Evolutionary conservation across 2,329 filamentous ascomycete species (phyloP).

Genomic region (Fusarium sp.): DNA sequence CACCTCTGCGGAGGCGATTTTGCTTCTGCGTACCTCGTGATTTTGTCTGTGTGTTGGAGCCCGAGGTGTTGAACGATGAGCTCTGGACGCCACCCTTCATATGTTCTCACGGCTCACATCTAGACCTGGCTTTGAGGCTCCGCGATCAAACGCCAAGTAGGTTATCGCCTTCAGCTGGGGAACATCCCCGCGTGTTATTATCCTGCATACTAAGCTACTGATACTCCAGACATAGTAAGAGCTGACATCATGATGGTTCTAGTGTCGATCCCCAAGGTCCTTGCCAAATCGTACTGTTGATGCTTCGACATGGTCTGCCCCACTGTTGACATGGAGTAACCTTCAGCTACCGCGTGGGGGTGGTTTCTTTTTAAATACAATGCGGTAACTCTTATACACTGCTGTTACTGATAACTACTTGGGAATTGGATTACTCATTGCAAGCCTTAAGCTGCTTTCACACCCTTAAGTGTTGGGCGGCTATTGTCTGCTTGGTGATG

Average conservation of each 20-base stretch:
- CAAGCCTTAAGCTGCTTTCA: neutral
- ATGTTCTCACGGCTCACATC: neutral
- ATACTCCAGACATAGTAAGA: constrained; percentile 28
- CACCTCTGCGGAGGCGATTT: neutral
- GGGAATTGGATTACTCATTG: neutral
- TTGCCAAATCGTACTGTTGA: constrained; percentile 4
- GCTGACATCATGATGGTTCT: constrained; percentile 23
- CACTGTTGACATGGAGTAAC: neutral
- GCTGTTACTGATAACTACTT: no score
- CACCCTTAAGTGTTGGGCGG: neutral
- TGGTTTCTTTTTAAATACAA: neutral
- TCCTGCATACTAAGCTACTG: constrained; percentile 15
- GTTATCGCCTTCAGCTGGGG: constrained; percentile 11
- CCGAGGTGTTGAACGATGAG: neutral
- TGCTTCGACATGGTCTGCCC: neutral
- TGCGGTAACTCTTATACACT: neutral
- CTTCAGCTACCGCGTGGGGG: no score
- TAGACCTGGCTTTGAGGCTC: constrained; percentile 17
- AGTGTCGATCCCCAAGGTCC: constrained; percentile 26
- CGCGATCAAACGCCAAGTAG: constrained; percentile 17
- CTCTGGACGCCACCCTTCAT: neutral
- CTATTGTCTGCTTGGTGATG: neutral
- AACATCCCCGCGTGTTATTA: constrained; percentile 19
- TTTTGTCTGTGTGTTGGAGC: neutral
- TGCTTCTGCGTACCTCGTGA: neutral